Evolutionary conservation across 2,329 filamentous ascomycete genomes (phyloP).

Genomic region (Coniochaeta ligniaria): DNA sequence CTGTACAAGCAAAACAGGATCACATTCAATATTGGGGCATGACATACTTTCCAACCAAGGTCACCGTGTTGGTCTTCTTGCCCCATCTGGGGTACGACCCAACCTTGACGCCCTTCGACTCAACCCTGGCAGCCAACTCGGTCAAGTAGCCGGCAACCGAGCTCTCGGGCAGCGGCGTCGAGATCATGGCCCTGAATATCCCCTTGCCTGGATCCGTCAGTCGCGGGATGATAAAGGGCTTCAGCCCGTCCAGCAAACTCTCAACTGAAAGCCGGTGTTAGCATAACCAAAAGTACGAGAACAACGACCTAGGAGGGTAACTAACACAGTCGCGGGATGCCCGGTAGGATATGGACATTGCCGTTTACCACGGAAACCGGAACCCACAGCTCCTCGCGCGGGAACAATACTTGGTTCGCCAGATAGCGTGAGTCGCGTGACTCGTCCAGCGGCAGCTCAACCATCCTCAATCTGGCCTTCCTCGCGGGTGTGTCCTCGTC

Average conservation of each 20-base stretch:
- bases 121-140: slow-evolving; percentile 66
- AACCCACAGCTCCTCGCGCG: slow-evolving; percentile 80
- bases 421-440: slow-evolving; percentile 51
- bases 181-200: slow-evolving; percentile 71
- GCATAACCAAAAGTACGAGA: background rate
- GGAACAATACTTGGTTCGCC: slow-evolving; percentile 70
- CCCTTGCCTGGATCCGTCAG: slow-evolving; percentile 75
- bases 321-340: slow-evolving; percentile 71
- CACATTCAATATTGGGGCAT: background rate
- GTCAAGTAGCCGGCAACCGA: slow-evolving; percentile 77
- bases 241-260: slow-evolving; percentile 68
- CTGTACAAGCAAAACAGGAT: background rate
- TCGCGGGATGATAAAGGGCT: slow-evolving; percentile 61
- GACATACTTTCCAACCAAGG: slow-evolving; percentile 61
- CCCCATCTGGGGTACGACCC: slow-evolving; percentile 94
- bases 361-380: slow-evolving; percentile 83
- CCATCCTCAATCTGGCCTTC: slow-evolving; percentile 84
- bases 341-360: slow-evolving; percentile 89
- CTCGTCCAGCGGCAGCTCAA: slow-evolving; percentile 73
- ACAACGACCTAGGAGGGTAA: background rate
- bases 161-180: slow-evolving; percentile 83
- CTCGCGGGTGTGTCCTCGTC: slow-evolving; percentile 71
- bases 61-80: slow-evolving; percentile 81
- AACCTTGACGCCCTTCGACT: slow-evolving; percentile 76
- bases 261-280: slow-evolving; percentile 45